Evolutionary conservation across 2,329 filamentous ascomycete genomes (phyloP).

Genomic region (Berkeleyomyces basicola): DNA sequence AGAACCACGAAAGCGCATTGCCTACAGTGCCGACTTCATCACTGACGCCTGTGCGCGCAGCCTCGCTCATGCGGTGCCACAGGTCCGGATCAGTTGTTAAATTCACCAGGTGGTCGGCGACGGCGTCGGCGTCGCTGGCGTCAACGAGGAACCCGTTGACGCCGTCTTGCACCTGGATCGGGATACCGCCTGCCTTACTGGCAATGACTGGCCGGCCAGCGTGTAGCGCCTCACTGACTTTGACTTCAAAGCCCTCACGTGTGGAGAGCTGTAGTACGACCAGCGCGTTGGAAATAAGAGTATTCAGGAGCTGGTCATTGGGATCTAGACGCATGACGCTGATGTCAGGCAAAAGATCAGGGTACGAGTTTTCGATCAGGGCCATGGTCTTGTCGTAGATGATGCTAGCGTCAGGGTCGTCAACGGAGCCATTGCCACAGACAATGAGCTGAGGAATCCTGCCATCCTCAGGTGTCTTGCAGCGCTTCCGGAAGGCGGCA

Average conservation of each 20-base stretch:
- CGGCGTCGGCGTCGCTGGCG: constrained; percentile 50
- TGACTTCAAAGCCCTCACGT: constrained; percentile 72
- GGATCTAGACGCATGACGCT: constrained; percentile 62
- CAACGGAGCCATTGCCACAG: constrained; percentile 63
- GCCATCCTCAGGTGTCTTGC: constrained; percentile 34
- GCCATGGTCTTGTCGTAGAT: constrained; percentile 58
- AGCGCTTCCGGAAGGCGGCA: constrained; percentile 48
- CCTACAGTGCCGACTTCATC: constrained; percentile 73
- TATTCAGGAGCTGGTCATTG: constrained; percentile 66
- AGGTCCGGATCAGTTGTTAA: constrained; percentile 49
- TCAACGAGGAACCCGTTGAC: constrained; percentile 61
- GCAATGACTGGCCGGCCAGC: constrained; percentile 66
- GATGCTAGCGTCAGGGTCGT: constrained; percentile 58
- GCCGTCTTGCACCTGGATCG: constrained; percentile 55
- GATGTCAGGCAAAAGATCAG: constrained; percentile 46
- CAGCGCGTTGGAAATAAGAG: constrained; percentile 53
- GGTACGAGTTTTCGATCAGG: constrained; percentile 46
- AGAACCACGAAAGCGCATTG: constrained; percentile 61
- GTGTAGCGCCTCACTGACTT: constrained; percentile 69
- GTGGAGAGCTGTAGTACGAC: constrained; percentile 66
- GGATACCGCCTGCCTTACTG: constrained; percentile 61
- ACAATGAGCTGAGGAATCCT: constrained; percentile 56
- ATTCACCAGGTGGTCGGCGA: constrained; percentile 48
- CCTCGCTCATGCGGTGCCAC: constrained; percentile 48
- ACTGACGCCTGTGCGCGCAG: constrained; percentile 49